A percentile compares a stretch with the other conserved stretches of the same genome.
phyloP scores from a whole-genome alignment of 2,329 filamentous ascomycete genomes.

The Ophiostoma novo-ulmi region DNA sequence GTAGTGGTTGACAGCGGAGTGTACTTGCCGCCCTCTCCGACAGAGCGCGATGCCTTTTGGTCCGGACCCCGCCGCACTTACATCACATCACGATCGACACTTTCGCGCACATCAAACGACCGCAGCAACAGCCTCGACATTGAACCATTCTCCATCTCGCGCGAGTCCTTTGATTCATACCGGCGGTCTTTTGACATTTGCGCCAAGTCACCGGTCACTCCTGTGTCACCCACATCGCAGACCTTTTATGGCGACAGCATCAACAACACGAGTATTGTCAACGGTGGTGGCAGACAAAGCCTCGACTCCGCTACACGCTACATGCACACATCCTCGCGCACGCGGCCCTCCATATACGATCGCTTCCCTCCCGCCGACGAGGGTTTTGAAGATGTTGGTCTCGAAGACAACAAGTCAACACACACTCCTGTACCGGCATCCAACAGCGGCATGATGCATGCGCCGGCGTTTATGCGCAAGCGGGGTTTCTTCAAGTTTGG shows the following conservation, averaged over 20 bases:
- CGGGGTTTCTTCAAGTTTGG: slow-evolving; percentile 79
- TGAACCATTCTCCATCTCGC: slow-evolving; percentile 89
- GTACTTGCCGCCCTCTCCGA: slow-evolving; percentile 89
- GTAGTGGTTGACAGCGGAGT: slow-evolving; percentile 92
- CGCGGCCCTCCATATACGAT: slow-evolving; percentile 32
- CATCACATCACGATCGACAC: slow-evolving; percentile 32
- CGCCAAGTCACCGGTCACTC: slow-evolving; percentile 62
- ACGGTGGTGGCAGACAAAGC: slow-evolving; percentile 59
- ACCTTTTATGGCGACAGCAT: slow-evolving; percentile 37
- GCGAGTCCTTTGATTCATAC: slow-evolving; percentile 96
- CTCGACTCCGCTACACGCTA: slow-evolving; percentile 61
- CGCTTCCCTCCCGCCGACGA: slow-evolving; percentile 61
- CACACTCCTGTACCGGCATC: slow-evolving; percentile 44
- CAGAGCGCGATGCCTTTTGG: slow-evolving; percentile 81
- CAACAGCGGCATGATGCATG: background rate
- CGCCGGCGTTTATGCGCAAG: slow-evolving; percentile 44
- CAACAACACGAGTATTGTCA: slow-evolving; percentile 41
- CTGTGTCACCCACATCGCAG: background rate
- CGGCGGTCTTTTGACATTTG: slow-evolving; percentile 93
- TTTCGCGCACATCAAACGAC: slow-evolving; percentile 52
- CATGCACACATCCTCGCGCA: background rate
- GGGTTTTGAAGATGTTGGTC: slow-evolving; percentile 81
- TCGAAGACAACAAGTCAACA: slow-evolving; percentile 56
- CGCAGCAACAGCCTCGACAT: slow-evolving; percentile 60
- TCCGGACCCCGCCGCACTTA: slow-evolving; percentile 18